Base-by-base conservation (phyloP, 306 rosid species). In the Malus sieversii region DNA sequence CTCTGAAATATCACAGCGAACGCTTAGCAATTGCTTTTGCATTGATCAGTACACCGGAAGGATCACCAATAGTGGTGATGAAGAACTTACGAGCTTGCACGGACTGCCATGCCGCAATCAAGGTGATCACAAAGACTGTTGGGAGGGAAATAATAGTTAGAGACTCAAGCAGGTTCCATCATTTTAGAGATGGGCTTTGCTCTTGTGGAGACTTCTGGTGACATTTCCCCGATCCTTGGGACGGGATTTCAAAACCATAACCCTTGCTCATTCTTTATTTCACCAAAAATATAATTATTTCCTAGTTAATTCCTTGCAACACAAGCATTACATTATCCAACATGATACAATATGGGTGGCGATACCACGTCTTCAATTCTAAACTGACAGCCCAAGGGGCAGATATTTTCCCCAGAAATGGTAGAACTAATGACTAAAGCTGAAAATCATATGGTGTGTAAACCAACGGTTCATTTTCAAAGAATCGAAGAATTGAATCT, bases 11-110 rank as follows among this genome's bases (percentile, higher is more conserved):
- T 85, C 98, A 89, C 81, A 92, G 97, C 25, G 96, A 92, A 81
- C 90, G 97, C 72, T 87, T 95, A 79, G 97, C 97, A 48, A 95
- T 95, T 80, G 97, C 96, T 9, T 95, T 83, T 86, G 96, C 92
- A 22, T 82, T 92, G 42, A 84, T 90, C 71, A 87, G 86, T 76
- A 86, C 97, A 55, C 90, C 91, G 25, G 77, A 88, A 68, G 92
- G 96, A 61, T 85, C 90, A 4, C 97, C 96, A 12, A 83, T 90
- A 74, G 77, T 92, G 77, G 91, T 95, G 62, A 84, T 95, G 96
- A 95, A 95, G 84, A 92, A 92, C 78, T 88, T 95, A 45, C 76
- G 98, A 85, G 90, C 97, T 72, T 92, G 97, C 75, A 80, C 72
- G 25, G 92, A 92, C 51, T 95, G 97, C 73, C 97, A 89, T 59